These are phyloP conservation scores for Microbotryum saponariae DNA, from an alignment of 1,284 basidiomycete species.

Conservation along the genomic window DNA sequence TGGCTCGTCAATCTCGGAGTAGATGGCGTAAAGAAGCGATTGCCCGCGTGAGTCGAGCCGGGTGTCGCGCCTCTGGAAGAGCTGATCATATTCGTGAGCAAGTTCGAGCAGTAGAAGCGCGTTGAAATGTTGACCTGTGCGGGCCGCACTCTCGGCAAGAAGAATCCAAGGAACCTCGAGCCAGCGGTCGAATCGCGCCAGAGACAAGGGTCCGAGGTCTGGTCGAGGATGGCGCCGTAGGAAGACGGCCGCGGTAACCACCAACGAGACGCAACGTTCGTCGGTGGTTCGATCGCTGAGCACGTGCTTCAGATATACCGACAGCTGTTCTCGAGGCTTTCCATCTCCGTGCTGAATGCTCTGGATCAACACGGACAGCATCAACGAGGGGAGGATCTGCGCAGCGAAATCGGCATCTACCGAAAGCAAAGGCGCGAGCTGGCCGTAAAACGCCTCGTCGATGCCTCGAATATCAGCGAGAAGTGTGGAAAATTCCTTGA, in stretches of 20 bases:
- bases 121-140: constrained; percentile 75
- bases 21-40: constrained; percentile 77
- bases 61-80: constrained; percentile 17
- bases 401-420: constrained; percentile 56
- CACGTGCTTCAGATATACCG: constrained; percentile 42
- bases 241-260: constrained; percentile 73
- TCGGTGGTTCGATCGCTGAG: constrained; percentile 46
- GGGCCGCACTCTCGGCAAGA: constrained; percentile 65
- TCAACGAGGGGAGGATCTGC: constrained; percentile 62
- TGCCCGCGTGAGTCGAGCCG: constrained; percentile 44
- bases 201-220: constrained; percentile 42
- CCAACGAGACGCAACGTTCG: constrained; percentile 49
- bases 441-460: constrained; percentile 58
- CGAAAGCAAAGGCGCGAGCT: constrained; percentile 55
- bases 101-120: constrained; percentile 84
- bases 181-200: constrained; percentile 69
- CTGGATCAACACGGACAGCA: constrained; percentile 57
- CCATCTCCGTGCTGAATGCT: constrained; percentile 16
- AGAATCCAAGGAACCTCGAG: constrained; percentile 65
- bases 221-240: constrained; percentile 54
- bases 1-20: constrained; percentile 89
- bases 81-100: constrained; percentile 51
- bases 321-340: constrained; percentile 11
- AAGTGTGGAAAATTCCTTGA: constrained; percentile 53
- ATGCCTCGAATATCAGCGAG: constrained; percentile 55